phyloP scores from a whole-genome alignment of 2,329 filamentous ascomycete genomes.

The Hortaea werneckii region DNA sequence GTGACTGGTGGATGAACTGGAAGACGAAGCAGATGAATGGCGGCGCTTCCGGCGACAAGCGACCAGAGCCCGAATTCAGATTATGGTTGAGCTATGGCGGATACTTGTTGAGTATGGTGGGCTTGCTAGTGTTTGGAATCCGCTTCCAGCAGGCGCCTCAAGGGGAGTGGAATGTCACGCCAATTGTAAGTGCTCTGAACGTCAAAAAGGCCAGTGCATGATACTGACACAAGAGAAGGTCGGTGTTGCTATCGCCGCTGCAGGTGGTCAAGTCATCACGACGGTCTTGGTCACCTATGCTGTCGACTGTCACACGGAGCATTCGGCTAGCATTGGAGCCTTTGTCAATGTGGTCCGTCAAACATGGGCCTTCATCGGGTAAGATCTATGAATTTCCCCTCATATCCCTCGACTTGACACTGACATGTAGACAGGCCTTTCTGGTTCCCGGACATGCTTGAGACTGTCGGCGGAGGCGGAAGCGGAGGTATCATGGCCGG shows the following conservation, averaged over 20 bases:
- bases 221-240: constrained; percentile 9
- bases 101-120: constrained; percentile 40
- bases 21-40: constrained; percentile 24
- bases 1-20: constrained; percentile 44
- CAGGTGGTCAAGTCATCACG: constrained; percentile 52
- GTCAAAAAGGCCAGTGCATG: background rate
- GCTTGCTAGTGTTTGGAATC: constrained; percentile 46
- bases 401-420: background rate
- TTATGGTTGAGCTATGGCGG: constrained; percentile 50
- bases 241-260: constrained; percentile 37
- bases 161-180: constrained; percentile 46
- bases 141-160: constrained; percentile 36
- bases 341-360: constrained; percentile 49
- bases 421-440: constrained; percentile 19
- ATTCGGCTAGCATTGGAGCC: constrained; percentile 46
- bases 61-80: constrained; percentile 41
- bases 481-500: constrained; percentile 30
- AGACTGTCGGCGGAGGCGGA: constrained; percentile 25
- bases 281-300: constrained; percentile 52
- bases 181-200: constrained; percentile 24
- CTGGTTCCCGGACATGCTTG: constrained; percentile 33
- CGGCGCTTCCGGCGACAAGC: constrained; percentile 7
- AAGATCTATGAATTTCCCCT: background rate
- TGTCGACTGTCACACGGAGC: constrained; percentile 46
- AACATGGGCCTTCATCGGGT: constrained; percentile 42